Percentiles rank a stretch among this genome's conserved stretches.
Conservation (phyloP, 345 rosid species). For the Citrus sinensis region DVS_A1.0 CM039161.1:6397001-6397500, state of each 20-base stretch:
- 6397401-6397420: too few species aligned
- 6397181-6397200: not conserved
- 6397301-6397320: too few species aligned
- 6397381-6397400: too few species aligned
- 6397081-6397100: not conserved
- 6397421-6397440: too few species aligned
- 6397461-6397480: too few species aligned
- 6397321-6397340: too few species aligned
- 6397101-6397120: not conserved
- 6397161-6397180: not conserved
- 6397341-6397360: too few species aligned
- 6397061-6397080: not conserved
- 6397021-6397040: constrained; percentile 10
- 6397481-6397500: too few species aligned
- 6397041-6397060: constrained; percentile 32
- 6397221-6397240: not conserved
- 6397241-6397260: not conserved
- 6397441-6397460: too few species aligned
- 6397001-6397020: constrained; percentile 58
- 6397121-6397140: not conserved
- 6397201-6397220: not conserved
- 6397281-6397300: not conserved
- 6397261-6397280: not conserved
- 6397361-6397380: too few species aligned
- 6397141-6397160: too few species aligned